Base-by-base conservation (phyloP, 2,329 filamentous ascomycete genomes). In the Rhexocercosporidium sp. region DNA sequence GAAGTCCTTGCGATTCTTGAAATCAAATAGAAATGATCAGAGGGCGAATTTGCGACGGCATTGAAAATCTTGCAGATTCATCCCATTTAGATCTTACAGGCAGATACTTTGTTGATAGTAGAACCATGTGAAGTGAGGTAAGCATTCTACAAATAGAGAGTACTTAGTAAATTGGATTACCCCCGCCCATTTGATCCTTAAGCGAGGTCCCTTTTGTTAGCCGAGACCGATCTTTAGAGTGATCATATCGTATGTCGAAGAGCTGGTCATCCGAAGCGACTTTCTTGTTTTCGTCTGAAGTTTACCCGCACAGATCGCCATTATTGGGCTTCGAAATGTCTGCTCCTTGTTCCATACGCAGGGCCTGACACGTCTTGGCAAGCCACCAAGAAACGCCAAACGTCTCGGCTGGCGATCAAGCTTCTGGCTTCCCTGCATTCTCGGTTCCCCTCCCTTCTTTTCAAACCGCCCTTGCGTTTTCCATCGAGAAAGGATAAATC, bases 321-420 rank as follows among this genome's bases (percentile, higher is more conserved):
- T 31, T n/a, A 18, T n/a, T 20, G 12, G 1, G 12, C 31, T 16
- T 39, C 20, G n/a, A 20, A 39, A 14, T 46, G 6, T 44, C 25
- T 46, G 11, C 37, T 7, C 16, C 25, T 29, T 46, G 37, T 44
- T 59, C 22, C 22, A 29, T 31, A 46, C 37, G 22, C 27, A 37
- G 59, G 46, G 59, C 22, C 25, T 59, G 54, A 65, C 51, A 65
- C 62, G 44, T 31, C 54, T 65, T 59, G 54, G 62, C 62, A 49
- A 27, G 44, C 62, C 53, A 65, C 62, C 46, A 59, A 29, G 39
- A 47, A 49, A 65, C 62, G 41, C 62, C 41, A 25, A 37, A 9
- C 16, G 62, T 65, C 46, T 65, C 62, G 53, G 39, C 53, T n/a
- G 29, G 22, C 18, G 46, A 59, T 47, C n/a, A 59, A 65, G 62